Conservation (phyloP, 2,329 filamentous ascomycete species). For the Alternaria viburni region DNA sequence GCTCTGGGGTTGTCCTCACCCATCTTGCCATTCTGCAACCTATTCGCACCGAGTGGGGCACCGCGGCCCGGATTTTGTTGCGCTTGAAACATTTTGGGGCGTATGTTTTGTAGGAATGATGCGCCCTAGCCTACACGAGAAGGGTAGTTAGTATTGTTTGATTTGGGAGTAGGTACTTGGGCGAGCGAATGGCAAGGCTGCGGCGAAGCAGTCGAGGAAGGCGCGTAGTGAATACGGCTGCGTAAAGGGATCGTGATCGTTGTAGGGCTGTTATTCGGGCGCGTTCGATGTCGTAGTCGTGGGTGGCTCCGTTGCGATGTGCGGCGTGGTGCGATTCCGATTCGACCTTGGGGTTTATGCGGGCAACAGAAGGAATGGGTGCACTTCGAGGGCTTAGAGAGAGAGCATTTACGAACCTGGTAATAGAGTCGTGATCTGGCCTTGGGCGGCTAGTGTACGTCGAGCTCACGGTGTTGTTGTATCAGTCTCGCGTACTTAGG, state of each 20-base stretch:
- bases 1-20: constrained; percentile 46
- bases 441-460: constrained; percentile 4
- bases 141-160: constrained; percentile 16
- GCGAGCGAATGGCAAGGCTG: not conserved
- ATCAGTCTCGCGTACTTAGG: constrained; percentile 24
- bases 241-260: not conserved
- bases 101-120: constrained; percentile 60
- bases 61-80: constrained; percentile 59
- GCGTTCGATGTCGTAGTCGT: constrained; percentile 1
- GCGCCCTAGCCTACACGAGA: constrained; percentile 54
- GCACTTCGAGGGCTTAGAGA: constrained; percentile 53
- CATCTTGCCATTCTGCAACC: constrained; percentile 62
- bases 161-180: not conserved
- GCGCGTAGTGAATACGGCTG: not conserved
- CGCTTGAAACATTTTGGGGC: constrained; percentile 57
- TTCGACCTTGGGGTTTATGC: constrained; percentile 29
- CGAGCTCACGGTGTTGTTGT: constrained; percentile 9
- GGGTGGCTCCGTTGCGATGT: constrained; percentile 12
- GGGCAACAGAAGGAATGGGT: constrained; percentile 45
- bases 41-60: constrained; percentile 55
- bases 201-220: not conserved
- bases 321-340: constrained; percentile 14
- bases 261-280: not conserved
- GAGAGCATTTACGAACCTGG: constrained; percentile 20
- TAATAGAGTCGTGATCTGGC: constrained; percentile 1